Evolutionary conservation across 441 rosid genomes (phyloP).

Genomic region (Pelargonium fulgidum): DNA sequence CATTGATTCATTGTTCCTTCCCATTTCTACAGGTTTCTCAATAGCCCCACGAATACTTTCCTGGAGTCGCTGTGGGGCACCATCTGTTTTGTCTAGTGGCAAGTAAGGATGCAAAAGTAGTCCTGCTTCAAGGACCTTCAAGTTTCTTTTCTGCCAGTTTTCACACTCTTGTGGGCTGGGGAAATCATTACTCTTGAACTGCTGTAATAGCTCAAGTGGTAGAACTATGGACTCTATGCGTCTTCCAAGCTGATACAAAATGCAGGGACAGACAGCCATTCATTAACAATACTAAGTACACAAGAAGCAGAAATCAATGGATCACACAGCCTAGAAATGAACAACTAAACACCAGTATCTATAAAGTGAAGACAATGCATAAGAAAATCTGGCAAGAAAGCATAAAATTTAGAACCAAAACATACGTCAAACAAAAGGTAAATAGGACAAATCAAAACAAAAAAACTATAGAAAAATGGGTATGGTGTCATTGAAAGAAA

Average conservation of each 20-base stretch:
- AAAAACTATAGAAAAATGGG: neutral
- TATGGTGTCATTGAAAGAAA: neutral
- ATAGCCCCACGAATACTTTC: constrained; percentile 38
- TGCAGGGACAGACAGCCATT: constrained; percentile 6
- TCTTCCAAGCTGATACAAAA: constrained; percentile 49
- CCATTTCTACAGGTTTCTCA: constrained; percentile 42
- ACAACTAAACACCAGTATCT: neutral
- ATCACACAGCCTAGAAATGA: neutral
- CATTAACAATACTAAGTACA: neutral
- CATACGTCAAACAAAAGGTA: neutral
- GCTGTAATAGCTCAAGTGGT: constrained; percentile 65
- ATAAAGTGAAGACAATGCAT: neutral
- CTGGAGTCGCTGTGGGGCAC: constrained; percentile 39
- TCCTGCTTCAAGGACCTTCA: constrained; percentile 70
- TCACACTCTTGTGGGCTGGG: constrained; percentile 44
- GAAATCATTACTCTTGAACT: constrained; percentile 52
- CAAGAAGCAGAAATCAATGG: neutral
- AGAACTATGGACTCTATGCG: constrained; percentile 53
- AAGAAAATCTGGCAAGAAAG: too few species aligned
- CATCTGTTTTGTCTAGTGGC: constrained; percentile 34
- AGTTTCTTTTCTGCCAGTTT: constrained; percentile 53
- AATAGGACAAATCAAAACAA: constrained; percentile 1
- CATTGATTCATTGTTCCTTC: constrained; percentile 42
- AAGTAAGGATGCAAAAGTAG: constrained; percentile 47
- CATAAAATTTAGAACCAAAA: neutral